Conservation (phyloP, 495 filamentous ascomycete species). For the Glonium stellatum region DNA sequence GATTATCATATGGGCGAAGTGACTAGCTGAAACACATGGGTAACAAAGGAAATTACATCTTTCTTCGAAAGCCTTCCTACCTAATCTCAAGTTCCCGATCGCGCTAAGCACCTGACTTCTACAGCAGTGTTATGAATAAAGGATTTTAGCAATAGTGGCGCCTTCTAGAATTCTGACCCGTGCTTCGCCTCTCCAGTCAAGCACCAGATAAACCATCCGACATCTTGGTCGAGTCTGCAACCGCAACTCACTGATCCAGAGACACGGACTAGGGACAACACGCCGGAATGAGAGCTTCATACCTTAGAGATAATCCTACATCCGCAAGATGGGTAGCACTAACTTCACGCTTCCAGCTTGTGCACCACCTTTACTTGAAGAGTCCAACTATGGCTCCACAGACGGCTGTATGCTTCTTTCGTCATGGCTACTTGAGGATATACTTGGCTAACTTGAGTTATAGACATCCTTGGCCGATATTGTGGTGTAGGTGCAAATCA, state of each 20-base stretch:
- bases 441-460: constrained; percentile 1
- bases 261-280: background rate
- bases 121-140: background rate
- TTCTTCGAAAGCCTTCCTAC: too few species aligned
- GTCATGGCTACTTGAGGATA: background rate
- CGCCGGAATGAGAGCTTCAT: background rate
- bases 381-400: constrained; percentile 16
- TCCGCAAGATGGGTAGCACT: background rate
- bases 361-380: constrained; percentile 29
- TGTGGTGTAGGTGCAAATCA: constrained; percentile 27
- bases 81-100: too few species aligned
- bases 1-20: too few species aligned
- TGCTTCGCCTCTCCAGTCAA: background rate
- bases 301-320: background rate
- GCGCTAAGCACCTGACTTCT: too few species aligned
- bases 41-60: too few species aligned
- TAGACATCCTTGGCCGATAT: constrained; percentile 32
- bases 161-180: background rate
- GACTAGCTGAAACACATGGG: too few species aligned
- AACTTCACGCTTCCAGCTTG: constrained; percentile 16
- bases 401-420: constrained; percentile 30
- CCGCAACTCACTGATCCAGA: background rate
- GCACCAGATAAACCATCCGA: background rate
- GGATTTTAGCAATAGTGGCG: background rate
- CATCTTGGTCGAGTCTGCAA: background rate